A percentile compares a stretch with the other conserved stretches of the same genome.
These are phyloP conservation scores for Guillardia theta DNA, from an alignment of 78 protist species.

Conservation along the genomic window DNA sequence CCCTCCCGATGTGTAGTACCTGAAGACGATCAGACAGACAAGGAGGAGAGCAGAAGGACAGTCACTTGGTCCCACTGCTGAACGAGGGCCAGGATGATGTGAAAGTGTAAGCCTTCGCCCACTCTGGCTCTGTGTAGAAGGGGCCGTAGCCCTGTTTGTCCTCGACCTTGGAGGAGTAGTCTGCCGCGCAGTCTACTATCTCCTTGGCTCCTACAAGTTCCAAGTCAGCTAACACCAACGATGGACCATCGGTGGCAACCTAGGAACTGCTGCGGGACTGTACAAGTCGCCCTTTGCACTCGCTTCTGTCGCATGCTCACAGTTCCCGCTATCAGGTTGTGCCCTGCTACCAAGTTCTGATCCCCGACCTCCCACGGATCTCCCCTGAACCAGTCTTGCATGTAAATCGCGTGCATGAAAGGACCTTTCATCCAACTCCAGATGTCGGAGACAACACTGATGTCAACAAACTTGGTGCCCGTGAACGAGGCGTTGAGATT, in stretches of 20 bases:
- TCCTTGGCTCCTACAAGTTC: neutral
- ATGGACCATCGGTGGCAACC: too few species aligned
- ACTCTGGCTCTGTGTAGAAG: conserved; percentile 18
- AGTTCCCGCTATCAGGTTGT: neutral
- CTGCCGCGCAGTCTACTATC: neutral
- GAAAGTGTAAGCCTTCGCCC: neutral
- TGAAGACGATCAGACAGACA: neutral
- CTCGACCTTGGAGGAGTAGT: neutral
- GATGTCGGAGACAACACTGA: neutral
- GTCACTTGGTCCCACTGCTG: neutral
- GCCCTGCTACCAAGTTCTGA: neutral
- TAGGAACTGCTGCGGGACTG: neutral
- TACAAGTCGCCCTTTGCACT: neutral
- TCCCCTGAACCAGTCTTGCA: neutral
- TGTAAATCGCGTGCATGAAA: neutral
- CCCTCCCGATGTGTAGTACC: neutral
- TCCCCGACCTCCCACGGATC: neutral
- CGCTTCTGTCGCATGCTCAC: neutral
- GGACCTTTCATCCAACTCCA: conserved; percentile 15
- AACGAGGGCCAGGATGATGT: neutral
- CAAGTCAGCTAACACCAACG: neutral
- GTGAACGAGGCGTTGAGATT: neutral
- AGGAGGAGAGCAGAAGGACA: neutral
- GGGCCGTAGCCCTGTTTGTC: conserved; percentile 32
- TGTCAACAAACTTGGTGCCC: neutral